Percentiles rank a stretch among this genome's conserved stretches.
phyloP scores from a whole-genome alignment of 2,329 filamentous ascomycete genomes.

The Penicillium sp. region DNA sequence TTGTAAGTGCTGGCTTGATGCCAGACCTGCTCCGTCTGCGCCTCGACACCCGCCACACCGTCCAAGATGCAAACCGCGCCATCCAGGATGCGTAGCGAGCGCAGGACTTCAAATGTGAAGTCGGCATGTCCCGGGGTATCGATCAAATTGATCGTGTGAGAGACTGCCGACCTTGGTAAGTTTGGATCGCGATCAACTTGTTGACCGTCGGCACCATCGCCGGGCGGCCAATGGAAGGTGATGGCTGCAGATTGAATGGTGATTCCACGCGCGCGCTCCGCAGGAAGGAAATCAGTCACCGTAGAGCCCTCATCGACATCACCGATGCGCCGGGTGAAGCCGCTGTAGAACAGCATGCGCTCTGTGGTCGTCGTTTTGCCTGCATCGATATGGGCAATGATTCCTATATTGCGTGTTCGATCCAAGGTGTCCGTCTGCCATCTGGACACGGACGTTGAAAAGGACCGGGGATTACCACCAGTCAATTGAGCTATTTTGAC shows the following conservation, averaged over 20 bases:
- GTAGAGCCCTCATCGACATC: constrained; percentile 96
- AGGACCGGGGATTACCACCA: constrained; percentile 13
- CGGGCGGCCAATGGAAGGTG: constrained; percentile 83
- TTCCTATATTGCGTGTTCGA: constrained; percentile 87
- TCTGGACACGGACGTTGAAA: constrained; percentile 24
- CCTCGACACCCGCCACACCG: constrained; percentile 88
- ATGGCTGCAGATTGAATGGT: constrained; percentile 97
- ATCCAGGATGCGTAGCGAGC: constrained; percentile 81
- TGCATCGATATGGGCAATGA: constrained; percentile 97
- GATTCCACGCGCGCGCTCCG: constrained; percentile 86
- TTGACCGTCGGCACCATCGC: constrained; percentile 15
- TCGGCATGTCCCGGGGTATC: constrained; percentile 96
- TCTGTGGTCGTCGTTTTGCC: constrained; percentile 98
- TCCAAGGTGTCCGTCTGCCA: constrained; percentile 39
- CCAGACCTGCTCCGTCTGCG: constrained; percentile 97
- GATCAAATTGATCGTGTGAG: constrained; percentile 80
- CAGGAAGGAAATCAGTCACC: constrained; percentile 91
- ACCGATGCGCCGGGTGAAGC: constrained; percentile 79
- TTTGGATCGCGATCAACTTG: constrained; percentile 24
- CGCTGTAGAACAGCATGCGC: constrained; percentile 97
- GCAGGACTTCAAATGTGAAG: constrained; percentile 92
- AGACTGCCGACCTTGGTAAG: constrained; percentile 46
- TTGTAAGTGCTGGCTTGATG: constrained; percentile 75
- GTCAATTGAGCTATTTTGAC: constrained; percentile 4
- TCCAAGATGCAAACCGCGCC: constrained; percentile 91